phyloP scores from a whole-genome alignment of 2,329 filamentous ascomycete genomes.

The Cercospora zeina region DNA sequence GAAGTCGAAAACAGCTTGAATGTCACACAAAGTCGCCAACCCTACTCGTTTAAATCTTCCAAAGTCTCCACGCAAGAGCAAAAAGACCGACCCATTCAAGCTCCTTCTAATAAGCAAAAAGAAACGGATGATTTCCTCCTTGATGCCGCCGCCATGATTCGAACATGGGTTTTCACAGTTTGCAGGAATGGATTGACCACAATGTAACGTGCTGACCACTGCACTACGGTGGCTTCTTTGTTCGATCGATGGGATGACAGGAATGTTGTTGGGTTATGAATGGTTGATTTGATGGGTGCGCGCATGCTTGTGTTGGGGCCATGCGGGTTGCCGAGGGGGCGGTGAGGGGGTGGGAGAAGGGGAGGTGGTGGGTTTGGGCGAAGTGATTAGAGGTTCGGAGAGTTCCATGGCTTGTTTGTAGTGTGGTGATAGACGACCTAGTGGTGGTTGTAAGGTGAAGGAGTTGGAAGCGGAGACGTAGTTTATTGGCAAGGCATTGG shows the following conservation, averaged over 20 bases:
- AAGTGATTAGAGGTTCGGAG: too few species aligned
- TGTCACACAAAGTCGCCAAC: background rate
- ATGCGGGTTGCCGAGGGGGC: background rate
- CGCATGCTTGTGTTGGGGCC: background rate
- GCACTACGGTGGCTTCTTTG: slow-evolving; percentile 15
- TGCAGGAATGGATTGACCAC: slow-evolving; percentile 5
- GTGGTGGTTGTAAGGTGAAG: too few species aligned
- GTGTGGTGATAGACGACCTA: too few species aligned
- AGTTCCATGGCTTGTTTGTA: too few species aligned
- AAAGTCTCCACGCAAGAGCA: background rate
- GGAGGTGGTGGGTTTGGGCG: too few species aligned
- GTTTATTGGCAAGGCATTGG: too few species aligned
- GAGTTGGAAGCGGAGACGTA: too few species aligned
- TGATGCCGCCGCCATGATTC: slow-evolving; percentile 11
- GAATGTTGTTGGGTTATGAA: background rate
- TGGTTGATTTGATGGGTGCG: background rate
- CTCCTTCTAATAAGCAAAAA: background rate
- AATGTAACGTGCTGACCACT: slow-evolving; percentile 22
- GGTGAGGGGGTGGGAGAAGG: background rate
- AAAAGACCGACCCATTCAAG: background rate
- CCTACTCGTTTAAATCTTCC: background rate
- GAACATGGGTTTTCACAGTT: slow-evolving; percentile 18
- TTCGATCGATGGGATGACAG: background rate
- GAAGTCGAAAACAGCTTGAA: background rate
- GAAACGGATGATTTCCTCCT: background rate